Conservation (phyloP, 2,329 filamentous ascomycete species). For the Colletotrichum filicis region DNA sequence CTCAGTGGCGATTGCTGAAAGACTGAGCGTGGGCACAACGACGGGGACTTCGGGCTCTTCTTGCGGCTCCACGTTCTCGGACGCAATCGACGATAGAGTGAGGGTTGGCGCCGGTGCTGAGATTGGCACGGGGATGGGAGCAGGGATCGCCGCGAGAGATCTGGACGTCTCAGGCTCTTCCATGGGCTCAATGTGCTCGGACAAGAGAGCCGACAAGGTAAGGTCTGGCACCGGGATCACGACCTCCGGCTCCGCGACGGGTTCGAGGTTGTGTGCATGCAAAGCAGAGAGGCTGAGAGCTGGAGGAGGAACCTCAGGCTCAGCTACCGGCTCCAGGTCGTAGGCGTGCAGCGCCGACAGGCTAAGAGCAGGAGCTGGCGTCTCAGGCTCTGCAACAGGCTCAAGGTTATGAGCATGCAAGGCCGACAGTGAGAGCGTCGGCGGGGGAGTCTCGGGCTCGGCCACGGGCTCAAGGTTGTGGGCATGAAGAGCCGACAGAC, state of each 20-base stretch:
- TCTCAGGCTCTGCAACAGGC: constrained; percentile 40
- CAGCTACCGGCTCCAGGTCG: constrained; percentile 41
- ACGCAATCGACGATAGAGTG: constrained; percentile 45
- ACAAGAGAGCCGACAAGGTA: constrained; percentile 44
- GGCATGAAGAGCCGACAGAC: constrained; percentile 32
- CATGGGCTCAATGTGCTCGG: constrained; percentile 46
- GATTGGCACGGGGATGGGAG: constrained; percentile 33
- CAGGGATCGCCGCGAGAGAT: constrained; percentile 34
- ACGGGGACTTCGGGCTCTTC: constrained; percentile 42
- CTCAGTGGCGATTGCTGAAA: constrained; percentile 46
- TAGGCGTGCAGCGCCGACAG: constrained; percentile 41
- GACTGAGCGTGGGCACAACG: constrained; percentile 40
- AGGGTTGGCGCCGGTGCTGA: constrained; percentile 37
- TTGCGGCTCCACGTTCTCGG: constrained; percentile 45
- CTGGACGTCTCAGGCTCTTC: constrained; percentile 41
- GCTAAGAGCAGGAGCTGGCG: constrained; percentile 35
- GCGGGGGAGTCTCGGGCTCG: constrained; percentile 41
- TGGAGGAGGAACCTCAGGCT: constrained; percentile 37
- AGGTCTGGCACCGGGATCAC: constrained; percentile 41
- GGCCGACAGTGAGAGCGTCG: constrained; percentile 41
- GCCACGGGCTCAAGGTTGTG: constrained; percentile 34
- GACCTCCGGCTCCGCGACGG: constrained; percentile 38
- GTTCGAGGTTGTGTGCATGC: constrained; percentile 41
- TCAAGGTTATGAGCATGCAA: constrained; percentile 44
- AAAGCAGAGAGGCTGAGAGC: constrained; percentile 48